Base-by-base conservation (phyloP, 768 basidiomycete species). In the Baorangia bicolor region DNA sequence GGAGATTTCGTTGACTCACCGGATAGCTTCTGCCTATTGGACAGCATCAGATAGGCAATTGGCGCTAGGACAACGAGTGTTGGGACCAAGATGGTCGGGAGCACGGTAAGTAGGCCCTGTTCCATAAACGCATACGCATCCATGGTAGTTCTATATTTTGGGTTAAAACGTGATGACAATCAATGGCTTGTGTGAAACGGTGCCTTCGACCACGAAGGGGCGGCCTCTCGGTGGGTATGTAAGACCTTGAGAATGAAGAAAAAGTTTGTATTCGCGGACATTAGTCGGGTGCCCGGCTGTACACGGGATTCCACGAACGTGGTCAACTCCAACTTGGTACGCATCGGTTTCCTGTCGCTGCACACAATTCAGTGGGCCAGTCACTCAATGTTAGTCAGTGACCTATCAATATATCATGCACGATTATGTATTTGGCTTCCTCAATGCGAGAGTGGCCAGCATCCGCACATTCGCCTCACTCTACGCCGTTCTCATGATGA, bases 401-500 rank as follows among this genome's bases (percentile, higher is more conserved):
- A 28, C 16, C 37, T 47, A 49, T 53, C 47, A 33, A 28, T 13
- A 31, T 47, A 49, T 53, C 47, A 33, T 60, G 60, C 49, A 55
- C 14, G 20, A 25, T 20, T 39, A 34, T 40, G n/a, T 28, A 20
- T 13, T 34, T 27, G n/a, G 13, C 21, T 14, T 37, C 7, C 30
- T 30, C 49, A 21, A 28, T 18, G 21, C 18, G 3, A 9, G 4
- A 5, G 11, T 45, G 34, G 34, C 6, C 27, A n/a, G n/a, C n/a
- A 10, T 83, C 74, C 53, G 49, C 37, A 41, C 43, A 49, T 54
- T 42, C 42, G 8, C 39, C 52, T 46, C 55, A 31, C n/a, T 28
- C 51, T 67, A 92, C 18, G 76, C 92, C 49, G 92, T 94, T 66
- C 97, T 82, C 73, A 96, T 75, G 66, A 99, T 90, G 62, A 98